Evolutionary conservation across 2,329 filamentous ascomycete genomes (phyloP).

Genomic region (Colletotrichum destructivum): DNA sequence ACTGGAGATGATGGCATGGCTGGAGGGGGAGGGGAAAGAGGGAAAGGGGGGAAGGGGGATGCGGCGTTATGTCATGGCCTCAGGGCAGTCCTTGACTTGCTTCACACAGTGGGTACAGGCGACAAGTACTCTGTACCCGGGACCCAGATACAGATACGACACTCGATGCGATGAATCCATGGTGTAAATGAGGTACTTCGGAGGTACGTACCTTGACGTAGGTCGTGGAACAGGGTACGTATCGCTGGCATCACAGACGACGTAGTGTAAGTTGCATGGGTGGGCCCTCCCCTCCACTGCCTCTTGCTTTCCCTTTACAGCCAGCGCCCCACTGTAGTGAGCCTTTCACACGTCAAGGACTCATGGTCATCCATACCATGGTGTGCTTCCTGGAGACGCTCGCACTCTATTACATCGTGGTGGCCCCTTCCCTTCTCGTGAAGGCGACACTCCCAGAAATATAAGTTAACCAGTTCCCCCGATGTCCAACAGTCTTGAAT

Average conservation of each 20-base stretch:
- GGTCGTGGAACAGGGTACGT: background rate
- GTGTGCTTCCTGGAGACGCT: slow-evolving; percentile 22
- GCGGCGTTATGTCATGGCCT: slow-evolving; percentile 41
- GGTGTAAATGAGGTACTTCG: background rate
- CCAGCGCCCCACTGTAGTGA: slow-evolving; percentile 35
- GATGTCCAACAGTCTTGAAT: fast-evolving
- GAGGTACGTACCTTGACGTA: slow-evolving; percentile 15
- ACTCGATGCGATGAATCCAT: background rate
- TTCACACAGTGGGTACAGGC: slow-evolving; percentile 1
- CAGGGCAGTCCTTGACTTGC: slow-evolving; percentile 29
- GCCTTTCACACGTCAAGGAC: slow-evolving; percentile 41
- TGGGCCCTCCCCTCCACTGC: slow-evolving; percentile 27
- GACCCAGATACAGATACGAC: background rate
- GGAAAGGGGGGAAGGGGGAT: slow-evolving; percentile 10
- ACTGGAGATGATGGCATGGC: slow-evolving; percentile 41
- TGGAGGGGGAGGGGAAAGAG: slow-evolving; percentile 3
- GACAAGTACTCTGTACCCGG: slow-evolving; percentile 1
- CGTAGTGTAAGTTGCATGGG: slow-evolving; percentile 31
- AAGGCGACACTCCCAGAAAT: slow-evolving; percentile 35
- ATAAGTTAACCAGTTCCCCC: slow-evolving; percentile 33
- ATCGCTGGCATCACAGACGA: slow-evolving; percentile 13
- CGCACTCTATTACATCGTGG: slow-evolving; percentile 37
- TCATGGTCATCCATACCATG: slow-evolving; percentile 15
- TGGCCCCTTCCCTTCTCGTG: slow-evolving; percentile 27
- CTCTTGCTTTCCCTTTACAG: slow-evolving; percentile 39